Evolutionary conservation across 208 protist species (phyloP).

Genomic region (Spongospora subterranea): DNA sequence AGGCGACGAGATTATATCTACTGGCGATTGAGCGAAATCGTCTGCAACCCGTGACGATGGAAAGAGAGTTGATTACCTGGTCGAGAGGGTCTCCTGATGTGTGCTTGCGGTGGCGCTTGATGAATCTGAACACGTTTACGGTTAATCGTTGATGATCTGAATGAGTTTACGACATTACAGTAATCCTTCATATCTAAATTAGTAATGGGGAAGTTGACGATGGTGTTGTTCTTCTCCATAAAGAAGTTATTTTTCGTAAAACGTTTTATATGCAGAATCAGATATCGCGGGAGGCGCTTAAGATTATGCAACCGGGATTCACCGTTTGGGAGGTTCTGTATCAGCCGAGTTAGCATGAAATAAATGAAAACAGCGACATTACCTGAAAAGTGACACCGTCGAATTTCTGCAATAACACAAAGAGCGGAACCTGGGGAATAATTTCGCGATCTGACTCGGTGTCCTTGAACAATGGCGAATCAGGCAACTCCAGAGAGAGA

Average conservation of each 20-base stretch:
- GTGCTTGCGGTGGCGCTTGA: background rate
- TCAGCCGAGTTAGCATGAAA: background rate
- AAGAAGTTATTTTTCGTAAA: slow-evolving; percentile 64
- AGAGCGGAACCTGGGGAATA: slow-evolving; percentile 56
- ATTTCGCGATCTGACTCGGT: slow-evolving; percentile 36
- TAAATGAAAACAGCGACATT: background rate
- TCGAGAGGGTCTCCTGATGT: slow-evolving; percentile 4
- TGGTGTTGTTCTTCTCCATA: slow-evolving; percentile 66
- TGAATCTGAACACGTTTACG: background rate
- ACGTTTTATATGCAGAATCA: slow-evolving; percentile 66
- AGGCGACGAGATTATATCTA: slow-evolving; percentile 52
- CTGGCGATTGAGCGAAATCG: background rate
- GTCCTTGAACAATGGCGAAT: slow-evolving; percentile 57
- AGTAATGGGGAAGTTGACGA: slow-evolving; percentile 65
- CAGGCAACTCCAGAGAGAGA: slow-evolving; percentile 48
- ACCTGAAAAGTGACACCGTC: slow-evolving; percentile 50
- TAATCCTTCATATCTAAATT: slow-evolving; percentile 58
- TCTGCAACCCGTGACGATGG: background rate
- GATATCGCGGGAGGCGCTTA: slow-evolving; percentile 54
- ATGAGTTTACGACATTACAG: background rate
- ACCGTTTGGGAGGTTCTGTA: slow-evolving; percentile 38
- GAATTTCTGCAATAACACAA: slow-evolving; percentile 49
- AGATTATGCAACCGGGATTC: slow-evolving; percentile 36
- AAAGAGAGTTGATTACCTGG: background rate
- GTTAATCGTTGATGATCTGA: background rate